Conservation (phyloP, 2,329 filamentous ascomycete species). For the Teratosphaeria destructans region DNA sequence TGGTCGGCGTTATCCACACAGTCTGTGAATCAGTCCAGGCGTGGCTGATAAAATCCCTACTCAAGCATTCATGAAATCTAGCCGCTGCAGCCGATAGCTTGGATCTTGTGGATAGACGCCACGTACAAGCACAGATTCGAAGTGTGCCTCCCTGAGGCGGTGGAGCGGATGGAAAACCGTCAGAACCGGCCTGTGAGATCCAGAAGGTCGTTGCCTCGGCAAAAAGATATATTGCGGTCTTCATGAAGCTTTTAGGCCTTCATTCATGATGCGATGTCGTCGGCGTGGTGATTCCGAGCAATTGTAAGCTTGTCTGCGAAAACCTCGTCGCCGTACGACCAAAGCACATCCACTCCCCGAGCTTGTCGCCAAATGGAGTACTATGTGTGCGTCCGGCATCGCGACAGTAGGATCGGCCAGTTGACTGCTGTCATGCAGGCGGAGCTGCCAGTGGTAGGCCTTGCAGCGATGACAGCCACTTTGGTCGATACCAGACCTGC, state of each 20-base stretch:
- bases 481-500: background rate
- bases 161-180: no score
- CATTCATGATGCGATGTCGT: background rate
- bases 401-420: background rate
- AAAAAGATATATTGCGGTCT: background rate
- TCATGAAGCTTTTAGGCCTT: no score
- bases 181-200: no score
- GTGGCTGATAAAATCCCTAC: no score
- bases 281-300: background rate
- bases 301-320: background rate
- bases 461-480: background rate
- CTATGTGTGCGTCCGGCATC: background rate
- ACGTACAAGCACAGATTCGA: no score
- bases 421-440: background rate
- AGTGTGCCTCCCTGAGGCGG: no score
- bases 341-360: background rate
- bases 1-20: no score
- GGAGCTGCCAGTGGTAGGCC: background rate
- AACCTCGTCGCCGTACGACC: background rate
- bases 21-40: no score
- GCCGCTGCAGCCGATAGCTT: no score
- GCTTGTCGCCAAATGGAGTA: background rate
- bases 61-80: no score
- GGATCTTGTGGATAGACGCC: no score
- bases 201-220: background rate